Conservation (phyloP, 768 basidiomycete genomes). For the Agaricus sinodeliciosus region DNA sequence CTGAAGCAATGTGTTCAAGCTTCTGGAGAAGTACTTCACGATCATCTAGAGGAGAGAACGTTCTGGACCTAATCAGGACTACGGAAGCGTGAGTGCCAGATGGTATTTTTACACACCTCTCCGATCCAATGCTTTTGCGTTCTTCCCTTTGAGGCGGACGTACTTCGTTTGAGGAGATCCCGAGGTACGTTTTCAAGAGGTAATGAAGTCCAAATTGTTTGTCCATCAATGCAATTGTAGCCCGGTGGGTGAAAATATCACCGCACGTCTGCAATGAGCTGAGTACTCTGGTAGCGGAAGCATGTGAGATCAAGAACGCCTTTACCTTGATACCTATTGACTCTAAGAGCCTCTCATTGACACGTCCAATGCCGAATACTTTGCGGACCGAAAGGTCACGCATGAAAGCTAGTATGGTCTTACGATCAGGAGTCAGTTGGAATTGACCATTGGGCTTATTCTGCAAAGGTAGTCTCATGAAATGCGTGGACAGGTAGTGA, state of each 20-base stretch:
- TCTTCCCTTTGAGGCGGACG: slow-evolving; percentile 72
- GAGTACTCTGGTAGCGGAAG: not conserved
- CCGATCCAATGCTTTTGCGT: slow-evolving; percentile 88
- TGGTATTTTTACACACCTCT: slow-evolving; percentile 33
- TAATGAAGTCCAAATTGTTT: slow-evolving; percentile 77
- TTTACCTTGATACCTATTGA: slow-evolving; percentile 80
- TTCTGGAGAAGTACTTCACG: slow-evolving; percentile 64
- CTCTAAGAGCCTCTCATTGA: slow-evolving; percentile 82
- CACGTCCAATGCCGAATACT: slow-evolving; percentile 85
- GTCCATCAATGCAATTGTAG: slow-evolving; percentile 73
- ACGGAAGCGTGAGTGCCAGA: not conserved
- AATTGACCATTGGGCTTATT: slow-evolving; percentile 97
- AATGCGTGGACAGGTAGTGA: not conserved
- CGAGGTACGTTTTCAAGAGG: slow-evolving; percentile 76
- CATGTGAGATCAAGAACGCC: not conserved
- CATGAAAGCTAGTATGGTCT: slow-evolving; percentile 72
- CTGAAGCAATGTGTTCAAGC: slow-evolving; percentile 73
- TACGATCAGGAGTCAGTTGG: slow-evolving; percentile 57
- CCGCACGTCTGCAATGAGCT: slow-evolving; percentile 64
- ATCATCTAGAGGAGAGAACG: slow-evolving; percentile 27
- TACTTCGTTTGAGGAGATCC: slow-evolving; percentile 81
- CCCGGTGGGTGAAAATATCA: slow-evolving; percentile 77
- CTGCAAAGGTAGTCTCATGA: slow-evolving; percentile 25
- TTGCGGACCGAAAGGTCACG: slow-evolving; percentile 76
- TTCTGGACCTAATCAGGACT: not conserved